Conservation (phyloP, 495 filamentous ascomycete genomes). For the Letharia lupina region DNA sequence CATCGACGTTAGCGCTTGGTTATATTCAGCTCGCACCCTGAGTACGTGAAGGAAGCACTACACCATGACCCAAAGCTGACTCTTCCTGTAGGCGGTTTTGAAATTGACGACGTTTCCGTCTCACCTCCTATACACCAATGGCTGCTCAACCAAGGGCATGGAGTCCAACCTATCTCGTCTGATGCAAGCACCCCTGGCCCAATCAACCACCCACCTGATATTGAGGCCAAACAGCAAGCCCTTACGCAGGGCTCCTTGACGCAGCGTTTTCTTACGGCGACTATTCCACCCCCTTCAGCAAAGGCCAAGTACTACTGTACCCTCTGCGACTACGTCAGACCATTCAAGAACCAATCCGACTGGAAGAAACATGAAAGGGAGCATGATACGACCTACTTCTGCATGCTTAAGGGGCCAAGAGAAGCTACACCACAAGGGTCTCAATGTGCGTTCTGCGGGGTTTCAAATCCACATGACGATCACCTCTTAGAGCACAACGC, state of each 20-base stretch:
- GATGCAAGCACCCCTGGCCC: neutral
- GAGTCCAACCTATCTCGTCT: neutral
- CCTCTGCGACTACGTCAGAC: neutral
- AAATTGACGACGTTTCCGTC: neutral
- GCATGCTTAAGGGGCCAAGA: slow-evolving; percentile 5
- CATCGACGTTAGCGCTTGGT: neutral
- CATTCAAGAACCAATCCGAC: slow-evolving; percentile 1
- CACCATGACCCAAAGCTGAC: neutral
- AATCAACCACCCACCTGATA: neutral
- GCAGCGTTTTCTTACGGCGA: neutral
- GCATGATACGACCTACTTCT: slow-evolving; percentile 9
- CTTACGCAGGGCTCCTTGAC: neutral
- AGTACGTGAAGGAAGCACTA: neutral
- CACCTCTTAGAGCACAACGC: slow-evolving; percentile 2
- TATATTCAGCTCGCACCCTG: neutral
- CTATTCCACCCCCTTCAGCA: neutral
- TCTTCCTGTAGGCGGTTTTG: neutral
- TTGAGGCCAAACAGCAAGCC: neutral
- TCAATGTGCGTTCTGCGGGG: slow-evolving; percentile 13
- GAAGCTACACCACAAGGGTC: slow-evolving; percentile 3
- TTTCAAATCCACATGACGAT: neutral
- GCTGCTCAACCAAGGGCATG: neutral
- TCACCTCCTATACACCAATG: neutral
- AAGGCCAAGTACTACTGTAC: slow-evolving; percentile 10
- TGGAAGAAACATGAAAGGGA: slow-evolving; percentile 13